phyloP scores from a whole-genome alignment of 352 stramenopile species.

The Globisporangium cystogenes region DNA sequence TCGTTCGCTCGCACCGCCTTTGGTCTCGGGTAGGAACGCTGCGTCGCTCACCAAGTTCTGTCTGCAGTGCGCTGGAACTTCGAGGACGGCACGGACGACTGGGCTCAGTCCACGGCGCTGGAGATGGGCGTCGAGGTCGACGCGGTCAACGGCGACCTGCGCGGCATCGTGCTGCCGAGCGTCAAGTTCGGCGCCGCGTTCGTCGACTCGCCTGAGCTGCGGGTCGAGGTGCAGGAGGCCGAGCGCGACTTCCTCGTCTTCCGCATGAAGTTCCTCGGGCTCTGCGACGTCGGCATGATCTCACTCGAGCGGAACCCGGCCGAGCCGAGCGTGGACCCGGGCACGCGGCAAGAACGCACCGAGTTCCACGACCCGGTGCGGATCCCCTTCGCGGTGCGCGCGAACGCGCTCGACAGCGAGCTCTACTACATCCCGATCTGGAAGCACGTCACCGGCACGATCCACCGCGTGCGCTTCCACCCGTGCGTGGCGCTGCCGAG shows the following conservation, averaged over 20 bases:
- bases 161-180: constrained; percentile 35
- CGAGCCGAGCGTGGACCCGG: constrained; percentile 28
- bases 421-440: constrained; percentile 64
- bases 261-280: constrained; percentile 52
- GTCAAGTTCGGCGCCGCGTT: constrained; percentile 28
- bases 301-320: constrained; percentile 36
- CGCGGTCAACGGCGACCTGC: constrained; percentile 34
- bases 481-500: constrained; percentile 29
- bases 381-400: constrained; percentile 46
- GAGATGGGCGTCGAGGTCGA: constrained; percentile 67
- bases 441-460: constrained; percentile 45
- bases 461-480: constrained; percentile 59
- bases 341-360: constrained; percentile 16
- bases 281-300: constrained; percentile 51
- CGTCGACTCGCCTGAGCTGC: constrained; percentile 56
- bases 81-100: constrained; percentile 48
- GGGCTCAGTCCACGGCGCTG: constrained; percentile 49
- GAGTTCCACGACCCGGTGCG: constrained; percentile 37
- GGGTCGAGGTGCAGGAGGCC: constrained; percentile 37
- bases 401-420: constrained; percentile 22
- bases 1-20: too few species aligned
- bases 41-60: too few species aligned
- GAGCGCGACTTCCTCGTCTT: constrained; percentile 51
- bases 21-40: too few species aligned
- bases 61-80: constrained; percentile 60